Percentiles rank a stretch among this genome's conserved stretches.
Evolutionary conservation across 2,329 filamentous ascomycete genomes (phyloP).

Genomic region (Diplodia scrobiculata): DNA sequence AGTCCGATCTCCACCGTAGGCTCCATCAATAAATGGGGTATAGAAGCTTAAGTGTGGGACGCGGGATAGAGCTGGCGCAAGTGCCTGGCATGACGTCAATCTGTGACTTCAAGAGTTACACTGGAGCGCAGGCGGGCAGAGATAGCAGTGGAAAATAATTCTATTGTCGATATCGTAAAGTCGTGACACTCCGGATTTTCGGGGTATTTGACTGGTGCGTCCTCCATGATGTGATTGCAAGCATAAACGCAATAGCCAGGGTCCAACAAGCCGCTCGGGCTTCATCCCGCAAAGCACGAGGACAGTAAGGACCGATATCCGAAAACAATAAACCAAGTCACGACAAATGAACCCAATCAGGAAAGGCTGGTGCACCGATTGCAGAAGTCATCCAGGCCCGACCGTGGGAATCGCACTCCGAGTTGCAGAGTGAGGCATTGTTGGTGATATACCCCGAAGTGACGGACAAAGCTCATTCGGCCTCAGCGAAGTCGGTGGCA

Average conservation of each 20-base stretch:
- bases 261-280: slow-evolving; percentile 1
- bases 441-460: slow-evolving; percentile 3
- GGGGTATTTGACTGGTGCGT: background rate
- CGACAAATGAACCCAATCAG: slow-evolving; percentile 8
- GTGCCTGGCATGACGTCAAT: slow-evolving; percentile 3
- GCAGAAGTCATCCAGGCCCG: slow-evolving; percentile 24
- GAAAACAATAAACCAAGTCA: slow-evolving; percentile 18
- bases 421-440: background rate
- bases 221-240: slow-evolving; percentile 12
- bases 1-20: slow-evolving; percentile 16
- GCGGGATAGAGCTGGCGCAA: background rate
- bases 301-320: background rate
- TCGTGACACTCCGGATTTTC: slow-evolving; percentile 7
- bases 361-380: slow-evolving; percentile 20
- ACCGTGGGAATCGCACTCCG: slow-evolving; percentile 10
- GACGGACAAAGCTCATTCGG: slow-evolving; percentile 7
- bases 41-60: background rate
- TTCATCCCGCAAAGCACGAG: slow-evolving; percentile 9
- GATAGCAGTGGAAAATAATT: background rate
- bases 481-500: slow-evolving; percentile 56
- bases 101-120: background rate
- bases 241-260: background rate
- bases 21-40: slow-evolving; percentile 3
- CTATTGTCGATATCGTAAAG: slow-evolving; percentile 13
- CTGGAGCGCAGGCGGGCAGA: background rate